Percentiles rank a stretch among this genome's conserved stretches.
Conservation (phyloP, 805 yeast genomes). For the Suhomyces xylopsoci region DNA sequence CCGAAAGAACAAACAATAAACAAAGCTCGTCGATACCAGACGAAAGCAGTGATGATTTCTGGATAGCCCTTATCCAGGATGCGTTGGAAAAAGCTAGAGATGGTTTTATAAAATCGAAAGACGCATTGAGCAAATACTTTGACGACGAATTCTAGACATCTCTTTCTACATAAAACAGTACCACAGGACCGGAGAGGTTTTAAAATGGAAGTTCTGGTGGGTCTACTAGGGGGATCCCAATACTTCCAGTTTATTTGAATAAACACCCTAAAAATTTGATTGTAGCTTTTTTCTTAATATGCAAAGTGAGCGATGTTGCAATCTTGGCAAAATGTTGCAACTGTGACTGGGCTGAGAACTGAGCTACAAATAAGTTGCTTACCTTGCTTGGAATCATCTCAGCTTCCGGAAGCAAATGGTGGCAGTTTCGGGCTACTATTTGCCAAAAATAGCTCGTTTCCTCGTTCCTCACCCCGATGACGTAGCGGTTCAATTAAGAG, state of each 20-base stretch:
- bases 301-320: background rate
- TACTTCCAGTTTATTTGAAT: background rate
- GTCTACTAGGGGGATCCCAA: background rate
- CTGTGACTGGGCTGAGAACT: background rate
- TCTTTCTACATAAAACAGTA: background rate
- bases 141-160: conserved; percentile 24
- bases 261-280: background rate
- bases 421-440: background rate
- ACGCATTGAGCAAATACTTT: conserved; percentile 52
- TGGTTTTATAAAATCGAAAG: conserved; percentile 50
- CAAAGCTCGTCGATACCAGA: conserved; percentile 10
- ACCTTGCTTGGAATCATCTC: background rate
- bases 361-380: background rate
- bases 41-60: conserved; percentile 29
- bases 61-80: conserved; percentile 47
- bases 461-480: background rate
- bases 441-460: background rate
- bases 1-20: conserved; percentile 8
- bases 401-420: background rate
- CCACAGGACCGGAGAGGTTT: background rate
- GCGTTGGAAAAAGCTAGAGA: conserved; percentile 52
- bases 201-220: background rate
- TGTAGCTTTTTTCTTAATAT: background rate
- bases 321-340: background rate
- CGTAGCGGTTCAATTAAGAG: background rate